Evolutionary conservation across 495 filamentous ascomycete genomes (phyloP).

Genomic region (Aspergillus nidulans): DNA sequence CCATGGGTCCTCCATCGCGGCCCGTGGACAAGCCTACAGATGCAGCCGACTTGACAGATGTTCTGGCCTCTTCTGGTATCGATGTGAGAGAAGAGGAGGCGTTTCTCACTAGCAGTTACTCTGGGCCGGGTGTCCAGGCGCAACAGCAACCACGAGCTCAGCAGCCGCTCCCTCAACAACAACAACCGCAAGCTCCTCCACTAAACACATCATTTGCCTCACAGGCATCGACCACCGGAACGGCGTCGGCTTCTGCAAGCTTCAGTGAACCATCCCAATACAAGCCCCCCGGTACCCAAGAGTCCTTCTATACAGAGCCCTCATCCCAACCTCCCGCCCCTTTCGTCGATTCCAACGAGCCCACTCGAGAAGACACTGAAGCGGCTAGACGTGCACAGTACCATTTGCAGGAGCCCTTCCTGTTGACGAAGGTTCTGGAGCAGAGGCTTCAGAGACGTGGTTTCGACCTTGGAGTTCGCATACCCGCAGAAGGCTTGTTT

Average conservation of each 20-base stretch:
- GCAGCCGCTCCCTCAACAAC: slow-evolving; percentile 33
- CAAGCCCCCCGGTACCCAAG: slow-evolving; percentile 30
- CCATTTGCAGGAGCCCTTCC: slow-evolving; percentile 57
- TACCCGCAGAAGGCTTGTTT: slow-evolving; percentile 61
- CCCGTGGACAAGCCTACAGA: slow-evolving; percentile 65
- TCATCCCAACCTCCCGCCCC: slow-evolving; percentile 27
- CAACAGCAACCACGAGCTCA: slow-evolving; percentile 41
- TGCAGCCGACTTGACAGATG: slow-evolving; percentile 69
- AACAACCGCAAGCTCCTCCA: slow-evolving; percentile 34
- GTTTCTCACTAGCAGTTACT: slow-evolving; percentile 58
- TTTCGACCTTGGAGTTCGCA: slow-evolving; percentile 53
- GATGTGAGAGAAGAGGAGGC: slow-evolving; percentile 81
- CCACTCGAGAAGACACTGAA: slow-evolving; percentile 39
- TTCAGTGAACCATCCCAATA: slow-evolving; percentile 34
- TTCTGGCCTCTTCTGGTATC: slow-evolving; percentile 72
- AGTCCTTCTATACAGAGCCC: slow-evolving; percentile 31
- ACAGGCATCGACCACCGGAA: slow-evolving; percentile 38
- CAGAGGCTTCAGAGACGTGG: slow-evolving; percentile 45
- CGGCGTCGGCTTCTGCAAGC: slow-evolving; percentile 33
- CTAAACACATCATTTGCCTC: slow-evolving; percentile 40
- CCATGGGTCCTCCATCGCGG: slow-evolving; percentile 79
- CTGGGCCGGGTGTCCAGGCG: slow-evolving; percentile 39
- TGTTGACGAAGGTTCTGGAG: slow-evolving; percentile 46
- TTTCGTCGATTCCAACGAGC: slow-evolving; percentile 39
- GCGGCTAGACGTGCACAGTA: slow-evolving; percentile 46